A percentile compares a stretch with the other conserved stretches of the same genome.
These are phyloP conservation scores for Fusarium keratoplasticum DNA, from an alignment of 2,329 filamentous ascomycete genomes.

Conservation along the genomic window DNA sequence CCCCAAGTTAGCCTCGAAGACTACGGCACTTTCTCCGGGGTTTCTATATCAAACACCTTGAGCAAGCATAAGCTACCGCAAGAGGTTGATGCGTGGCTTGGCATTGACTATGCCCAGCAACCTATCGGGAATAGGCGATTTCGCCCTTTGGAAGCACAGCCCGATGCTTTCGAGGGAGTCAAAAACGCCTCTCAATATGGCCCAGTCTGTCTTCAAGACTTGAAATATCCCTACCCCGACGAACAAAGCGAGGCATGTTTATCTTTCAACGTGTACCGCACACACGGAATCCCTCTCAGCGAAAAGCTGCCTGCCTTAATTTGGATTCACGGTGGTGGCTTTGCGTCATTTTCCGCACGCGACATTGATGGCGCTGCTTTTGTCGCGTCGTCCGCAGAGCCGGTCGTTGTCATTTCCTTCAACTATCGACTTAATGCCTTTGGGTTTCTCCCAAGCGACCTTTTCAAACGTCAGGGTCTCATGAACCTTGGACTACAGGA, in stretches of 20 bases:
- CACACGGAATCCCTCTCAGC: background rate
- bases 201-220: slow-evolving; percentile 4
- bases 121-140: slow-evolving; percentile 4
- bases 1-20: slow-evolving; percentile 3
- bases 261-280: slow-evolving; percentile 9
- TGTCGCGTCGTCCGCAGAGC: background rate
- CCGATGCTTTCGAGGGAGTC: background rate
- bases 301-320: slow-evolving; percentile 2
- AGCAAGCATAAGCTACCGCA: background rate
- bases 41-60: background rate
- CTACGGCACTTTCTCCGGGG: background rate
- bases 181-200: slow-evolving; percentile 6
- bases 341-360: slow-evolving; percentile 8
- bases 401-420: background rate
- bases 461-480: background rate
- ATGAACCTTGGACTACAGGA: background rate
- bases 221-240: background rate
- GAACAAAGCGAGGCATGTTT: slow-evolving; percentile 10
- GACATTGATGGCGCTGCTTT: slow-evolving; percentile 9
- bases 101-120: slow-evolving; percentile 5
- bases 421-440: slow-evolving; percentile 15
- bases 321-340: slow-evolving; percentile 13
- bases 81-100: slow-evolving; percentile 6
- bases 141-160: background rate
- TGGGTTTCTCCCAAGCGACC: background rate